A percentile compares a stretch with the other conserved stretches of the same genome.
These are phyloP conservation scores for Eutypa lata DNA, from an alignment of 2,329 filamentous ascomycete genomes.

Conservation along the genomic window DNA sequence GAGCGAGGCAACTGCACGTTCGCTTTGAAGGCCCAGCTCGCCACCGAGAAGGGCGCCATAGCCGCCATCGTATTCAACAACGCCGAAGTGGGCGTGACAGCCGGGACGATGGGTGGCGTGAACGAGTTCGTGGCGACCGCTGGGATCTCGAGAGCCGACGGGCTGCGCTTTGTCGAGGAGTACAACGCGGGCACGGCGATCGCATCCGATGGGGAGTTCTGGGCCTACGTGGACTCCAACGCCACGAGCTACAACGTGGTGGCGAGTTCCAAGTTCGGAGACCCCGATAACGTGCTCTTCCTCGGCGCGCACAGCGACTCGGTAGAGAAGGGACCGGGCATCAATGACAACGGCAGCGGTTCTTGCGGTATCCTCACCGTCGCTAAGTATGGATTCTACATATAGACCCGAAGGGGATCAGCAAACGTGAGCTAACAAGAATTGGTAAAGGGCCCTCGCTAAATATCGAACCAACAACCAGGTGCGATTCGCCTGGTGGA, in stretches of 20 bases:
- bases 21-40: constrained; percentile 41
- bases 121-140: constrained; percentile 35
- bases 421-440: background rate
- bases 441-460: background rate
- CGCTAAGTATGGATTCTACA: background rate
- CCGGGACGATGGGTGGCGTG: constrained; percentile 51
- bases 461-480: constrained; percentile 37
- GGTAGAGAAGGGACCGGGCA: constrained; percentile 36
- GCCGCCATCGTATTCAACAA: constrained; percentile 62
- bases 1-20: constrained; percentile 43
- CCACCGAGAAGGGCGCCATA: constrained; percentile 38
- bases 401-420: background rate
- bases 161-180: constrained; percentile 14
- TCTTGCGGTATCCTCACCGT: constrained; percentile 28
- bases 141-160: constrained; percentile 28
- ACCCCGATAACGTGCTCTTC: constrained; percentile 39
- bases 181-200: constrained; percentile 34
- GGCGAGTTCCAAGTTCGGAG: constrained; percentile 40
- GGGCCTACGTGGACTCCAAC: constrained; percentile 24
- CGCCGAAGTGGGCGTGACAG: constrained; percentile 39
- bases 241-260: constrained; percentile 39
- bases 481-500: constrained; percentile 42
- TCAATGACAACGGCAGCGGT: constrained; percentile 41
- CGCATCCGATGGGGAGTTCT: constrained; percentile 25
- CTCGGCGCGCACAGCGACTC: constrained; percentile 40